These are phyloP conservation scores for Suzukiozyma palmioleophila DNA, from an alignment of 1,139 yeast genomes.

Conservation along the genomic window DNA sequence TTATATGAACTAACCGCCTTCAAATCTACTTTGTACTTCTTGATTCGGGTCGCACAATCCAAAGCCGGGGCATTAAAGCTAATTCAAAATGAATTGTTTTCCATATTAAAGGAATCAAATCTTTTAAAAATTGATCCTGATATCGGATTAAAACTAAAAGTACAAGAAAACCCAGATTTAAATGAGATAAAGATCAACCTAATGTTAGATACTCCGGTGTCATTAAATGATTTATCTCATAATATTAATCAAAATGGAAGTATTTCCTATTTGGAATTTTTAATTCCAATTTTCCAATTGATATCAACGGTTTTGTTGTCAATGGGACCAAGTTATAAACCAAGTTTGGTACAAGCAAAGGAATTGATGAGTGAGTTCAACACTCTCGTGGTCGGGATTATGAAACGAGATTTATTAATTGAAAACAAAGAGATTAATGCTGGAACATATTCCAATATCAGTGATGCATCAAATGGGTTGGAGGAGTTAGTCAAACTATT, in stretches of 20 bases:
- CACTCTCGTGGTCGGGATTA: conserved; percentile 57
- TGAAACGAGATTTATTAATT: conserved; percentile 60
- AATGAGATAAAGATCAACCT: conserved; percentile 32
- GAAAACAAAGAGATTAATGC: conserved; percentile 21
- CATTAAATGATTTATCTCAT: conserved; percentile 21
- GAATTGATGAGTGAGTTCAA: conserved; percentile 51
- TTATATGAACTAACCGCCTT: conserved; percentile 73
- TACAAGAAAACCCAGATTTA: conserved; percentile 19
- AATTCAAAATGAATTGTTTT: conserved; percentile 69
- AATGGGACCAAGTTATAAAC: conserved; percentile 73
- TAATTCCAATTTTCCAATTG: conserved; percentile 76
- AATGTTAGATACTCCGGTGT: conserved; percentile 49
- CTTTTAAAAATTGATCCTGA: conserved; percentile 75
- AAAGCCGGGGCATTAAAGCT: conserved; percentile 74
- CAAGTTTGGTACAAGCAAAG: conserved; percentile 54
- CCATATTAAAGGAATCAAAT: conserved; percentile 51
- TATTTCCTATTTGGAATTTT: conserved; percentile 61
- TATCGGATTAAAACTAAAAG: conserved; percentile 53
- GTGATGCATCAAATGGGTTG: conserved; percentile 29
- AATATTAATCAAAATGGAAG: conserved; percentile 16
- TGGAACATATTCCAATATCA: conserved; percentile 13
- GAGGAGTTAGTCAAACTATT: conserved; percentile 52
- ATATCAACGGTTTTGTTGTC: conserved; percentile 65
- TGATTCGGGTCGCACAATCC: conserved; percentile 72
- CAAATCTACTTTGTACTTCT: conserved; percentile 63